Base-by-base conservation (phyloP, 441 rosid genomes). In the Adansonia grandidieri region DNA sequence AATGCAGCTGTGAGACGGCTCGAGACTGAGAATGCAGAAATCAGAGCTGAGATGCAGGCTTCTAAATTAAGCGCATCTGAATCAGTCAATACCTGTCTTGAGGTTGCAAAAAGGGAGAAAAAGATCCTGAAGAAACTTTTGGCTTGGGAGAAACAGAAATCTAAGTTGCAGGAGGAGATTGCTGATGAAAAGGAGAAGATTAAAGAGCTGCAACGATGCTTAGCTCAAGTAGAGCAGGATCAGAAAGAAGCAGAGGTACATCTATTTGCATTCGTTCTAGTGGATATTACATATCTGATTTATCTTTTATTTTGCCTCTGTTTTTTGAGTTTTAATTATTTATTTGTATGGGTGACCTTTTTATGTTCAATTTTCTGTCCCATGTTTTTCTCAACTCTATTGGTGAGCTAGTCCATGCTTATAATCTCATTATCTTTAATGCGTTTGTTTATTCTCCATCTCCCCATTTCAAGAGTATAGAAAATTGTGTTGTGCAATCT, bases 1-100 rank as follows among this genome's bases (percentile, higher is more conserved):
- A 88, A 89, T 88, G 90, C 90, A 2, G 89, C 89, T 76, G 96
- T 88, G 54, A 89, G 94, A 81, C 81, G 88, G 51, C 92, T 93
- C 54, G 95, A 94, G 88, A 91, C 86, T n/a, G 94, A 90, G 84
- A 96, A 90, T 88, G 98, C 96, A 9, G 97, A 91, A 82, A 93
- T 94, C 68, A 91, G 95, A 75, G 97, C 98, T 5, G 98, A 96
- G 90, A 90, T 89, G 89, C 97, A 93, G 89, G 97, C 98, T 80
- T 87, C 89, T 58, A 96, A 96, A 84, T 82, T 96, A 81, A 93
- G 96, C 82, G 97, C 98, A 40, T 90, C 98, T 11, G 98, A 96
- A 80, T 93, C 98, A 2, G 91, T 86, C 80, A 80, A 86, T 4
- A 87, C 93, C 7, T 90, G 95, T 84, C 79, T 89, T 80, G 95